phyloP scores from a whole-genome alignment of 208 protist genomes.

The Trypanosoma mega region DNA sequence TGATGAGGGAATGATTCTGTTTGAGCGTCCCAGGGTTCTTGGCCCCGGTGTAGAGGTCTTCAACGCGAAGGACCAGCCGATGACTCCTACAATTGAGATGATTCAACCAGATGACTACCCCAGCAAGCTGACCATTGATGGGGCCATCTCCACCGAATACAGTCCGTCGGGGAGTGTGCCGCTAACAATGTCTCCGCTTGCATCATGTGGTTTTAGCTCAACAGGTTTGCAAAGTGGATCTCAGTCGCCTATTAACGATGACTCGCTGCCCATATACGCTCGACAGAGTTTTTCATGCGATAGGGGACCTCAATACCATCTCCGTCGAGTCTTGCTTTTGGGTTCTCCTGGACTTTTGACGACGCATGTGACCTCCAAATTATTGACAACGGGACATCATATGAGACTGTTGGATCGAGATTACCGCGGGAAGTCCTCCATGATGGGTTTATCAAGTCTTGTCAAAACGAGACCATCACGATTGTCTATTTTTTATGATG shows the following conservation, averaged over 20 bases:
- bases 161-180: not conserved
- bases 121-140: conserved; percentile 19
- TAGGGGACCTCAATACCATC: not conserved
- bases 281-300: not conserved
- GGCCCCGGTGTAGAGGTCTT: conserved; percentile 24
- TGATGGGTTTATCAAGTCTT: conserved; percentile 9
- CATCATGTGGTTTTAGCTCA: not conserved
- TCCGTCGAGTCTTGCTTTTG: conserved; percentile 15
- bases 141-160: not conserved
- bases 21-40: conserved; percentile 18
- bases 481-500: conserved; percentile 25
- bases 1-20: conserved; percentile 8
- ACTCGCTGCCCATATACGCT: not conserved
- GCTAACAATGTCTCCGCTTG: not conserved
- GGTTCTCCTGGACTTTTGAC: conserved; percentile 7
- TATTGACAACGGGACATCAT: conserved; percentile 13
- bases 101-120: conserved; percentile 21
- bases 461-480: conserved; percentile 17
- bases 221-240: not conserved
- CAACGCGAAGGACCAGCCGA: conserved; percentile 15
- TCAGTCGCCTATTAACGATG: not conserved
- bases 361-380: conserved; percentile 1
- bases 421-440: conserved; percentile 6
- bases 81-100: conserved; percentile 15
- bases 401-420: conserved; percentile 15